Evolutionary conservation across 352 stramenopile genomes (phyloP).

Genomic region (Blastocystis sp.): DNA sequence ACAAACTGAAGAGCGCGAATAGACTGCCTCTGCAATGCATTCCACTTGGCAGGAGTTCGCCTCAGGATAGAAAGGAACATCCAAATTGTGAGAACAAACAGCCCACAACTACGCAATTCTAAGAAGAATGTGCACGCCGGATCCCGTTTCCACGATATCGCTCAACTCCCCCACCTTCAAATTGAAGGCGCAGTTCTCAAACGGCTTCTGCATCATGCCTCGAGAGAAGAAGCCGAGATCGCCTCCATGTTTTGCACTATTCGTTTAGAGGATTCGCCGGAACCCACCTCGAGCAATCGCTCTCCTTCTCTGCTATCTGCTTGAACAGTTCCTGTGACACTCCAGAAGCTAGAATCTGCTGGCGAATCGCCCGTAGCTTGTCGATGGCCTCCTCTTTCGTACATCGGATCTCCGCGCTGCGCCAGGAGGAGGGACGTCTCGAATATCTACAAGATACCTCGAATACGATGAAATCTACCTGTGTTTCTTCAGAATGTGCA

Average conservation of each 20-base stretch:
- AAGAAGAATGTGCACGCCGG: slow-evolving; percentile 92
- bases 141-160: slow-evolving; percentile 89
- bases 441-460: slow-evolving; percentile 73
- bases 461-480: slow-evolving; percentile 11
- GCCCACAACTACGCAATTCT: slow-evolving; percentile 74
- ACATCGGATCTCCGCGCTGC: slow-evolving; percentile 81
- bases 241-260: slow-evolving; percentile 81
- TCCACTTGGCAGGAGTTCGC: background rate
- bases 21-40: too few relatives aligned
- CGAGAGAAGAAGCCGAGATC: slow-evolving; percentile 83
- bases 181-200: slow-evolving; percentile 84
- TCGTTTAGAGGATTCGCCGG: background rate
- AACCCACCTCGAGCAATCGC: slow-evolving; percentile 81
- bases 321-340: slow-evolving; percentile 30
- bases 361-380: slow-evolving; percentile 79
- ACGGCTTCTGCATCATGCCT: slow-evolving; percentile 86
- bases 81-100: background rate
- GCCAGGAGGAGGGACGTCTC: slow-evolving; percentile 80
- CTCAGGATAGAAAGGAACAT: background rate
- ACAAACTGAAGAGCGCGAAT: too few relatives aligned
- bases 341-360: slow-evolving; percentile 75
- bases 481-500: slow-evolving; percentile 85
- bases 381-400: slow-evolving; percentile 81
- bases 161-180: slow-evolving; percentile 88
- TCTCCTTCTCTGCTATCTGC: slow-evolving; percentile 80